These are phyloP conservation scores for Chaetomium globosum DNA, from an alignment of 2,329 filamentous ascomycete species.

Conservation along the genomic window DNA sequence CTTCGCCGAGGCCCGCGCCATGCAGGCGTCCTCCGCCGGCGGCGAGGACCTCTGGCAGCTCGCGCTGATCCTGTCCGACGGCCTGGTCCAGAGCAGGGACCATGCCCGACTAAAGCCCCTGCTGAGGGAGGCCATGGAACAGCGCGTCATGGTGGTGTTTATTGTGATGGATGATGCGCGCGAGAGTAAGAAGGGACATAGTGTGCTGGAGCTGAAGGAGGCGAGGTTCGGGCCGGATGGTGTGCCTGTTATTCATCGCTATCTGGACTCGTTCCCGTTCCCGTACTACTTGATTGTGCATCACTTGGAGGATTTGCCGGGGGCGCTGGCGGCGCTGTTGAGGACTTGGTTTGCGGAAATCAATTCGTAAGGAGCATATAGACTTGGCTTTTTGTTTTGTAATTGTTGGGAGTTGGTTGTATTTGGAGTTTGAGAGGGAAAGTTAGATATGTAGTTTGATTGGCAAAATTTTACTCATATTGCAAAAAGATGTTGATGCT, in stretches of 20 bases:
- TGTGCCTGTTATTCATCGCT: constrained; percentile 80
- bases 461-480: not conserved
- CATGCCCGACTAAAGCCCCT: constrained; percentile 82
- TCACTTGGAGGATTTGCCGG: constrained; percentile 86
- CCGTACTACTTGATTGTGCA: constrained; percentile 95
- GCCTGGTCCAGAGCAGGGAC: constrained; percentile 78
- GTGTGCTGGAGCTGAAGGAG: constrained; percentile 85
- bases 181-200: constrained; percentile 57
- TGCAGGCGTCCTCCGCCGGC: constrained; percentile 47
- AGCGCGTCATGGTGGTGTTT: constrained; percentile 97
- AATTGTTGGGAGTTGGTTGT: not conserved
- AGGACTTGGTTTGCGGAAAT: constrained; percentile 93
- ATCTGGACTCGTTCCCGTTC: constrained; percentile 95
- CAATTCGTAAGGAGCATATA: constrained; percentile 43
- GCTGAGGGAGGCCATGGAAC: constrained; percentile 84
- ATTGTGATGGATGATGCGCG: constrained; percentile 80
- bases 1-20: constrained; percentile 73
- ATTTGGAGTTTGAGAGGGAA: constrained; percentile 12
- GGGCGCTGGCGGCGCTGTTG: constrained; percentile 81
- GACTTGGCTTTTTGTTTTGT: constrained; percentile 5
- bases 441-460: not conserved
- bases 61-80: constrained; percentile 89
- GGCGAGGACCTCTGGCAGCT: constrained; percentile 88
- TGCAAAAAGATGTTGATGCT: not conserved
- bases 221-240: constrained; percentile 71